Base-by-base conservation (phyloP, 2,329 filamentous ascomycete species). In the Trichoderma citrinoviride region DNA sequence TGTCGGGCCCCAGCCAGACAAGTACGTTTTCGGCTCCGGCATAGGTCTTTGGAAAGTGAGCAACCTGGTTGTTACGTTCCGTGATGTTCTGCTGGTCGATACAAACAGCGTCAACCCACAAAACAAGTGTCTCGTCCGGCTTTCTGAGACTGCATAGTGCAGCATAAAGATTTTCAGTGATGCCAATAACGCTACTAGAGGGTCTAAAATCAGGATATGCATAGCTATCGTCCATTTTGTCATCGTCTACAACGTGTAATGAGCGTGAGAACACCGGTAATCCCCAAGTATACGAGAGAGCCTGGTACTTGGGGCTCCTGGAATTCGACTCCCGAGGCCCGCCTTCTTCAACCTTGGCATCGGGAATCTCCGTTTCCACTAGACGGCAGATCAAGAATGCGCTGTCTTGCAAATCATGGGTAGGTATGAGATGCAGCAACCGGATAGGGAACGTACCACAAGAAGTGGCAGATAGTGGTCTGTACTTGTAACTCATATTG, bases 31-130 rank as follows among this genome's bases (percentile, higher is more conserved):
- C 12, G 5, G 55, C 55, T 47, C 27, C 41, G 6, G 55, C 55
- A 46, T 46, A 57, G 15, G 55, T 57, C 6, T 46, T 47, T 29
- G 55, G 41, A 12, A 47, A 57, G n/a, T 57, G 46, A 8, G 55
- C 55, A n/a, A 57, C 55, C 33, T 57, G 55, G 27, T 7, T 33
- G 15, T 57, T 57, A n/a, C 55, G 55, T n/a, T 57, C 55, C 47
- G 21, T 19, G 17, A 46, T 37, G 19, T 57, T 57, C 3, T 21
- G 10, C 21, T 57, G 55, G 21, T 57, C 41, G 40, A 57, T 57
- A 19, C 55, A 57, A 14, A 57, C 25, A 10, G 55, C 55, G 10
- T 57, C 55, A 46, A 57, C 41, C 55, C 41, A 57, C 1, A 57
- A 5, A 19, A 57, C 27, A 21, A 57, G 41, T 7, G 55, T 57